A percentile compares a stretch with the other conserved stretches of the same genome.
These are phyloP conservation scores for Wallacemonas sp. DNA, from an alignment of 208 protist species.

Conservation along the genomic window DNA sequence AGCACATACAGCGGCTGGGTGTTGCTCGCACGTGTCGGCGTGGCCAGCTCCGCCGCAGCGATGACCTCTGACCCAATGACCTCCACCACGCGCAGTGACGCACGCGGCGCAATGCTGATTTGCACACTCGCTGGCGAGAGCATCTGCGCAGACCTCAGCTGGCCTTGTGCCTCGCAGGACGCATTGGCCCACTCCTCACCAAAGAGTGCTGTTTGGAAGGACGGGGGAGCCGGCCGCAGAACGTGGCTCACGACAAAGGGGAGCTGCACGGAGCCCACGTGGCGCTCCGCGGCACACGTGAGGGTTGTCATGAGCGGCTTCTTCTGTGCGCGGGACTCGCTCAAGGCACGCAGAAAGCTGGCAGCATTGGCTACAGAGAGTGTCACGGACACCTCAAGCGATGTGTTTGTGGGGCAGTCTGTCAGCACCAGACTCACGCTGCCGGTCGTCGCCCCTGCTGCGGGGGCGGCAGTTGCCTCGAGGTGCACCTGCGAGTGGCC, in stretches of 20 bases:
- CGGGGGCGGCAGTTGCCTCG: neutral
- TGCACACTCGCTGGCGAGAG: neutral
- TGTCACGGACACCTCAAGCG: constrained; percentile 11
- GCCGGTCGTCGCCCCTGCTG: too few relatives aligned
- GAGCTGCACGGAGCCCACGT: neutral
- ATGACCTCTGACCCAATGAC: constrained; percentile 66
- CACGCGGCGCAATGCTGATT: constrained; percentile 19
- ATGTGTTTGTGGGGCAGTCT: constrained; percentile 10
- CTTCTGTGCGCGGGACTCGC: neutral
- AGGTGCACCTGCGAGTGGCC: neutral
- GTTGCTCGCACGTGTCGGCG: neutral
- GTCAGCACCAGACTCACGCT: constrained; percentile 19
- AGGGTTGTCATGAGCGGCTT: neutral
- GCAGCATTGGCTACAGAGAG: neutral
- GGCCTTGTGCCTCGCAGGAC: constrained; percentile 19
- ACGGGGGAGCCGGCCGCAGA: constrained; percentile 20
- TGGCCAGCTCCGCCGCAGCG: constrained; percentile 33
- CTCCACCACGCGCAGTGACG: constrained; percentile 52
- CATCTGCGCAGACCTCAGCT: neutral
- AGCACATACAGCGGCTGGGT: constrained; percentile 13
- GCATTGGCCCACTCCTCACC: constrained; percentile 32
- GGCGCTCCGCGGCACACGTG: neutral
- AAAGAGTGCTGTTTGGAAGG: constrained; percentile 45
- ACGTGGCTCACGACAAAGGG: constrained; percentile 18
- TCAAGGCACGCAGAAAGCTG: neutral